Evolutionary conservation across 1,284 basidiomycete genomes (phyloP).

Genomic region (Tilletiaria anomala): DNA sequence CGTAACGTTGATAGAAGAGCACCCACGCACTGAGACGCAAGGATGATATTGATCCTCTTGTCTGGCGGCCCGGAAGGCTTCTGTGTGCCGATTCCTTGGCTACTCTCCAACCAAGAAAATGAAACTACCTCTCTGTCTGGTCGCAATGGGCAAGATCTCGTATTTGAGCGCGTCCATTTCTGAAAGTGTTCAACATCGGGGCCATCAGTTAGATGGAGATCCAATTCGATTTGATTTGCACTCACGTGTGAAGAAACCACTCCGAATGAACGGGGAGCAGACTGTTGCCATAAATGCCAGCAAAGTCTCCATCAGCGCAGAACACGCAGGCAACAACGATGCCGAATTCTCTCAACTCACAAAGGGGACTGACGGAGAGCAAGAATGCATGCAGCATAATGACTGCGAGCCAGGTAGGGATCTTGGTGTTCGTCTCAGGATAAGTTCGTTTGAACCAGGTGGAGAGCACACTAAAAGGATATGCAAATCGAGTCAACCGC

Average conservation of each 20-base stretch:
- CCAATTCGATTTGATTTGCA: neutral
- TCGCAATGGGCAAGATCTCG: constrained; percentile 18
- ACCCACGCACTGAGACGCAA: too few species aligned
- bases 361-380: constrained; percentile 22
- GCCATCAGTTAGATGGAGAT: constrained; percentile 1
- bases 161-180: constrained; percentile 23
- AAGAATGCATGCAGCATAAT: constrained; percentile 27
- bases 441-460: constrained; percentile 26
- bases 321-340: neutral
- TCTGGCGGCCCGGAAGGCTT: too few species aligned
- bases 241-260: constrained; percentile 25
- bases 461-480: constrained; percentile 10
- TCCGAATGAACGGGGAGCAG: constrained; percentile 28
- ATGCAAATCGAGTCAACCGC: neutral
- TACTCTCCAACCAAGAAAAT: constrained; percentile 28
- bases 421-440: constrained; percentile 21
- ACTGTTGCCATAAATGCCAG: constrained; percentile 2
- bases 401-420: constrained; percentile 20
- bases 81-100: too few species aligned
- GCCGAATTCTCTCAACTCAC: neutral
- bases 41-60: too few species aligned
- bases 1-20: too few species aligned
- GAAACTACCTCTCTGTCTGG: constrained; percentile 20
- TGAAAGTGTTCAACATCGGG: neutral
- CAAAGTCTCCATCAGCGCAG: neutral